Evolutionary conservation across 2,329 filamentous ascomycete species (phyloP), one percentile per base, ranked within the genome.

Genomic region (Ambrosiella beaveri): DNA sequence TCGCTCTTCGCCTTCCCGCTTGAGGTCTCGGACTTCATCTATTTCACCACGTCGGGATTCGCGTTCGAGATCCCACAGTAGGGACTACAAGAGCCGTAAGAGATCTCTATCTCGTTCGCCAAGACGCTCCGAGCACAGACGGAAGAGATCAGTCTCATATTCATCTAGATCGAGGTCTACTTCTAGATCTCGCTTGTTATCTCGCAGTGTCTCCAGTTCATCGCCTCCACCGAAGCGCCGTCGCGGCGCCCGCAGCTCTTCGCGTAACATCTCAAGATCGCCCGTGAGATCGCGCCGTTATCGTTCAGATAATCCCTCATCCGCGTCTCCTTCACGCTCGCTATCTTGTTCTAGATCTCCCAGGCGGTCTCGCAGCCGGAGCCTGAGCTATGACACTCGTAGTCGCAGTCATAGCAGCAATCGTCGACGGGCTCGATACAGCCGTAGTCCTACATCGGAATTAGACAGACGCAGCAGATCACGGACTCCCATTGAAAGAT

Each of bases 11-110:
- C 62, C 61, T 17, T 61, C 64, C 38, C 17, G 57, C 36, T 49
- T 15, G 27, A 52, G 49, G 49, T 19, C 17, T 35, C 17, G 49
- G 17, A 7, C 17, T 52, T n/a, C 7, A 27, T 12, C 47, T 35
- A 41, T 47, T 58, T 60, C 64, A 61, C 17, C 53, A 74, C 73
- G 5, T 2, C 52, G 40, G 35, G 7, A 17, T 7, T 65, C 69
- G 3, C 68, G 71, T 1, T 80, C 80, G 63, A 71, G 76, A 52
- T 73, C 76, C 39, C 72, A 75, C 58, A 74, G 75, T 58, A 75
- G 75, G 3, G 66, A 68, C 12, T 77, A 74, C 4, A 69, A 70
- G 40, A 78, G 74, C 62, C 71, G 73, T 17, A 69, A 62, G 57
- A 69, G 66, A 60, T 69, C 70, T 37, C 71, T 71, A 62, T 66